phyloP scores from a whole-genome alignment of 2,329 filamentous ascomycete genomes.

The Botrytis sinoallii region DNA sequence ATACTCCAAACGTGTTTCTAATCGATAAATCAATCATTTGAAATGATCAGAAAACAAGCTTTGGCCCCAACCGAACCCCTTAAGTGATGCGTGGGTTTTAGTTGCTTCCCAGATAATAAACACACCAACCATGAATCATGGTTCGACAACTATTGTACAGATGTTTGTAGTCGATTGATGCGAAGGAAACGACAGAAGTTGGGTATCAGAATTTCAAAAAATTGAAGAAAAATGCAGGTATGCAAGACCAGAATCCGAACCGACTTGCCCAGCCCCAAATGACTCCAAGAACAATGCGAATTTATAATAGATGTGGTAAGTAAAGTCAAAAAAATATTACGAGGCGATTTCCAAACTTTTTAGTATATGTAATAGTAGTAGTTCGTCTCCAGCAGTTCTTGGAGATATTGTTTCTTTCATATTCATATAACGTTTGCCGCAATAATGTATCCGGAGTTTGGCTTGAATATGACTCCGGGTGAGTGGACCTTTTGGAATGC shows the following conservation, averaged over 20 bases:
- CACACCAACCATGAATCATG: conserved; percentile 8
- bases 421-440: conserved; percentile 7
- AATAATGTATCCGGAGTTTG: conserved; percentile 16
- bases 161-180: conserved; percentile 9
- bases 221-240: conserved; percentile 10
- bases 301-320: conserved; percentile 10
- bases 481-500: not conserved
- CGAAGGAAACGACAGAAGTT: conserved; percentile 14
- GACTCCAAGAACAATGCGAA: conserved; percentile 13
- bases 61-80: conserved; percentile 1
- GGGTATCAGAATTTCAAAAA: conserved; percentile 18
- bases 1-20: not conserved
- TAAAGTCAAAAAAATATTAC: not conserved
- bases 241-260: conserved; percentile 15
- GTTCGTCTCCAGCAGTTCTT: not conserved
- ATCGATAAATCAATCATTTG: not conserved
- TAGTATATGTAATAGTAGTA: not conserved
- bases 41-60: conserved; percentile 7
- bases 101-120: not conserved
- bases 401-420: conserved; percentile 1
- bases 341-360: not conserved
- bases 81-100: conserved; percentile 1
- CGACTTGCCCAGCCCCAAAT: not conserved
- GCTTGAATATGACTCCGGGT: not conserved
- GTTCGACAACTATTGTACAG: conserved; percentile 15